Base-by-base conservation (phyloP, 371 early-diverging fungal genomes). In the Lichtheimia corymbifera region DNA sequence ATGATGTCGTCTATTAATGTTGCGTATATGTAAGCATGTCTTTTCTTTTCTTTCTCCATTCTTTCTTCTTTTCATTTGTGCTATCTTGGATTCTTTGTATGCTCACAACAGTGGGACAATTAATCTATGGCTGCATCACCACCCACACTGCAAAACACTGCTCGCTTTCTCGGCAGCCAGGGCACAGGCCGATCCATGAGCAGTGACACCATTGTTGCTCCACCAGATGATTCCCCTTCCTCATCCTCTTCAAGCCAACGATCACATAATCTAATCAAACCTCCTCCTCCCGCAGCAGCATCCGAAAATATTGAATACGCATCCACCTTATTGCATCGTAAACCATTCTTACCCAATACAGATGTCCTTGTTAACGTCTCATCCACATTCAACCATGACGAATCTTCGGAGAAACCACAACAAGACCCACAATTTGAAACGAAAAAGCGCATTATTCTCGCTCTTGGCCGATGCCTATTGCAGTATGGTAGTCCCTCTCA, bases 401-500 rank as follows among this genome's bases (percentile, higher is more conserved):
- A 12, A 7, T 9, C 15, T 27, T 22, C 45, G 22, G 20, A 27
- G 20, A 30, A 22, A 20, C 45, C 27, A 25, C 20, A 52, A 18
- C 13, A 49, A 15, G 61, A 53, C 4, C 27, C 43, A 17, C 18
- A 44, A 53, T 61, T 53, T 42, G 25, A 52, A 5, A 61, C 61
- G 1, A 61, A 45, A 53, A 52, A 47, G 17, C 15, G 35, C 4
- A 61, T 61, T 27, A 12, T 61, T 20, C 30, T 61, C 41, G 53
- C 47, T 5, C 41, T 80, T 14, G 75, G 77, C 3, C 70, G 70
- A 63, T 55, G 73, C 17, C 57, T 80, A 11, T 41, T 80, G 5
- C 69, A 72, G 50, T 68, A 67, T 55, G 80, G 80, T 9, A 74
- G 77, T 50, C 80, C 80, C 6, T 70, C 68, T 44, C 73, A 80